phyloP scores from a whole-genome alignment of 169 alveolate genomes.

The Theileria annulata region DNA sequence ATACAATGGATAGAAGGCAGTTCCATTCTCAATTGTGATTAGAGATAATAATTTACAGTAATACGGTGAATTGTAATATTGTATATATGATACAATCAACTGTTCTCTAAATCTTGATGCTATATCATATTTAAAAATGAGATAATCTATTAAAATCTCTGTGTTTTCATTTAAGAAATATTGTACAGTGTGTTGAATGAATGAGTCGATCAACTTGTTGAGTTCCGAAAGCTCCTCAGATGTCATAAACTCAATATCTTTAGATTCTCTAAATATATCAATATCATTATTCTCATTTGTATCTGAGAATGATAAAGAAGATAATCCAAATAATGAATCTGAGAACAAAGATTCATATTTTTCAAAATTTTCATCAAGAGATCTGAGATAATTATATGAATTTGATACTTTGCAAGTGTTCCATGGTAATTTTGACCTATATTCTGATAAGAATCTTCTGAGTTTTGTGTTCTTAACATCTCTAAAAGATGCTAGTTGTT shows the following conservation, averaged over 20 bases:
- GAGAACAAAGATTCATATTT: conserved; percentile 41
- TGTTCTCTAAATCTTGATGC: conserved; percentile 32
- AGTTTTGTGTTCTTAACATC: conserved; percentile 18
- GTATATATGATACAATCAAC: conserved; percentile 27
- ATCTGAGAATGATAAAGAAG: not conserved
- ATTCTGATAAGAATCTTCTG: conserved; percentile 11
- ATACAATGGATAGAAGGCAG: not conserved
- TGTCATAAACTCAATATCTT: conserved; percentile 56
- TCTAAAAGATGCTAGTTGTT: conserved; percentile 14
- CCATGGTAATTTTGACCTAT: conserved; percentile 24
- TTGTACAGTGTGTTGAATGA: conserved; percentile 41
- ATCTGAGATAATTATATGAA: conserved; percentile 33
- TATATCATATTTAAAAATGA: conserved; percentile 53
- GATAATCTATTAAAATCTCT: conserved; percentile 34
- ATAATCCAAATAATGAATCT: conserved; percentile 31
- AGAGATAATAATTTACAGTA: conserved; percentile 20
- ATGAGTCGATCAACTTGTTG: conserved; percentile 22
- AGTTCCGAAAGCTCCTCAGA: conserved; percentile 29
- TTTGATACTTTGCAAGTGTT: conserved; percentile 20
- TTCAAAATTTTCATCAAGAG: conserved; percentile 20
- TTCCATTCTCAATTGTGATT: conserved; percentile 1
- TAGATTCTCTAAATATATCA: not conserved
- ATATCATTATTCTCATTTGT: not conserved
- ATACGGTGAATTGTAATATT: conserved; percentile 40
- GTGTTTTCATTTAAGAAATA: conserved; percentile 32